These are phyloP conservation scores for Areca catechu DNA, from an alignment of 176 grass and related monocot species.

Conservation along the genomic window DNA sequence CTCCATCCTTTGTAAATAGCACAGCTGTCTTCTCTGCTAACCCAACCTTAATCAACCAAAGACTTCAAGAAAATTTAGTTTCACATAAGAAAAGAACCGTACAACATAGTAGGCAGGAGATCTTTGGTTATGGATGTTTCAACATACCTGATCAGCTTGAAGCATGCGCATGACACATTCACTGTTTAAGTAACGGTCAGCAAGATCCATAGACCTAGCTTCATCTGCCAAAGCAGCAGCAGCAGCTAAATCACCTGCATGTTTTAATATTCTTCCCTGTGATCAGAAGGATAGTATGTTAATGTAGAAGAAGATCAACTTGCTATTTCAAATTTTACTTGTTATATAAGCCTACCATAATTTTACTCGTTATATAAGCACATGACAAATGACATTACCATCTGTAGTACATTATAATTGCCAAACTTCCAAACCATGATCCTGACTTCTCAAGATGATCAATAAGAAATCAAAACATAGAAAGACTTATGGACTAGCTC, in stretches of 20 bases:
- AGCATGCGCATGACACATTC: slow-evolving; percentile 99
- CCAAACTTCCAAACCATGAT: no score
- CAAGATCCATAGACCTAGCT: slow-evolving; percentile 98
- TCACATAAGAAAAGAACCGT: neutral
- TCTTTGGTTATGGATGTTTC: neutral
- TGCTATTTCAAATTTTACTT: neutral
- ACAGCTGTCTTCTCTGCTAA: slow-evolving; percentile 92
- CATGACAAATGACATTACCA: no score
- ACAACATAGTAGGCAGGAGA: slow-evolving; percentile 1
- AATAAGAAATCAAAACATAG: no score
- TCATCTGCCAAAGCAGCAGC: slow-evolving; percentile 87
- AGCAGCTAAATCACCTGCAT: slow-evolving; percentile 80
- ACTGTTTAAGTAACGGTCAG: slow-evolving; percentile 97
- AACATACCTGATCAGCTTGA: slow-evolving; percentile 81
- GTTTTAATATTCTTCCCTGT: slow-evolving; percentile 83
- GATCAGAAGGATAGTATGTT: slow-evolving; percentile 21
- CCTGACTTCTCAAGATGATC: no score
- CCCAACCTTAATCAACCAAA: slow-evolving; percentile 56
- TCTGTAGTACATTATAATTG: no score
- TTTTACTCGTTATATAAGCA: no score
- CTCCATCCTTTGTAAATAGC: slow-evolving; percentile 96
- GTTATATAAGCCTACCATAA: no score
- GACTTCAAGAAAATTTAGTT: neutral
- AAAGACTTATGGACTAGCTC: no score
- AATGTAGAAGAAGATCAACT: neutral